Percentiles rank a stretch among this genome's conserved stretches.
Conservation (phyloP, 2,329 filamentous ascomycete species). For the Aspergillus sp. region DNA sequence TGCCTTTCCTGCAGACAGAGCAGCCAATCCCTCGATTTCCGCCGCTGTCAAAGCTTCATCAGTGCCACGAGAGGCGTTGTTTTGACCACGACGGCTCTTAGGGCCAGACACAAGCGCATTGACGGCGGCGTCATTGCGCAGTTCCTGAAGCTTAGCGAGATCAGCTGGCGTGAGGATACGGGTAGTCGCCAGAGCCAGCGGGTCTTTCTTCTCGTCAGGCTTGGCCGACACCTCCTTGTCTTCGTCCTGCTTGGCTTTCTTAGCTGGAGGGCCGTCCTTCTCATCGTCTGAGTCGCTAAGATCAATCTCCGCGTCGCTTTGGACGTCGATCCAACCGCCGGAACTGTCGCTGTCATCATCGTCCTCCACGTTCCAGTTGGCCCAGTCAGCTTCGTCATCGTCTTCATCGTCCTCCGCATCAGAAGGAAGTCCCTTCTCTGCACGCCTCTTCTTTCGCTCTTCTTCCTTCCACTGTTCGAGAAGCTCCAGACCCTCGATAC, state of each 20-base stretch:
- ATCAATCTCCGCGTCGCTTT: slow-evolving; percentile 74
- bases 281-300: slow-evolving; percentile 74
- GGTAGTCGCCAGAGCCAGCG: slow-evolving; percentile 74
- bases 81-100: slow-evolving; percentile 45
- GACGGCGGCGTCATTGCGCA: slow-evolving; percentile 71
- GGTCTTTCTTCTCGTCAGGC: slow-evolving; percentile 33
- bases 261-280: slow-evolving; percentile 55
- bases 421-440: slow-evolving; percentile 63
- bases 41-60: slow-evolving; percentile 89
- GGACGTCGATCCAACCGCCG: slow-evolving; percentile 89
- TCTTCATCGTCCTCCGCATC: slow-evolving; percentile 61
- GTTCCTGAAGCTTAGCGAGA: slow-evolving; percentile 87
- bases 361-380: slow-evolving; percentile 62
- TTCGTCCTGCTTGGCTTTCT: slow-evolving; percentile 59
- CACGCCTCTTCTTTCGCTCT: slow-evolving; percentile 70
- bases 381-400: slow-evolving; percentile 57
- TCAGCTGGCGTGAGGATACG: slow-evolving; percentile 94
- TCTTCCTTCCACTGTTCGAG: slow-evolving; percentile 93
- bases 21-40: slow-evolving; percentile 83
- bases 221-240: slow-evolving; percentile 36
- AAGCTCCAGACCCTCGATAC: slow-evolving; percentile 88
- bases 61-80: slow-evolving; percentile 60
- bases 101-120: slow-evolving; percentile 57
- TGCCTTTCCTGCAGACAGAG: slow-evolving; percentile 67
- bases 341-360: slow-evolving; percentile 64